Base-by-base conservation (phyloP, 2,329 filamentous ascomycete species). In the Pseudogymnoascus sp. region DNA sequence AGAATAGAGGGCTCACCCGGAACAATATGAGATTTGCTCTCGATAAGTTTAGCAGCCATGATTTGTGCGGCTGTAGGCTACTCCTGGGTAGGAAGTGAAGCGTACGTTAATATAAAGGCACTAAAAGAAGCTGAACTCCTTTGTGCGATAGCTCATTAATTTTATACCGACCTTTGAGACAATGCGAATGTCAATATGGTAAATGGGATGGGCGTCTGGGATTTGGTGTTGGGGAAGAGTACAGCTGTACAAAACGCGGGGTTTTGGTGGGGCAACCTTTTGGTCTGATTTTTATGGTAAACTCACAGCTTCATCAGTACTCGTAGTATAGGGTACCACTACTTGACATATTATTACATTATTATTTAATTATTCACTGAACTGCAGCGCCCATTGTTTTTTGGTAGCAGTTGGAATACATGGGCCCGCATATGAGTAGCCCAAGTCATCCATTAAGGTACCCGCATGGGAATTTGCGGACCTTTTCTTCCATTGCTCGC, bases 11-110 rank as follows among this genome's bases (percentile, higher is more conserved):
- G 32, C 68, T 64, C 65, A 71, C 70, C 70, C 14, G 70, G 74
- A 18, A 75, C 70, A 9, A 75, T 66, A 65, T 81, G 78, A 3
- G 74, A 74, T 58, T 74, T 76, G 67, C 73, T 76, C 39, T 70
- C 67, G 4, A 72, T 57, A 9, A 71, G 62, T 59, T 65, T 67
- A 22, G 70, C 69, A 58, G 47, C 47, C 47, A 54, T 54, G 16
- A 32, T 54, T 54, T 32, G 16, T 32, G 16, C n/a, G 28, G 47
- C 30, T 50, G 43, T 7, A 12, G n/a, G 28, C n/a, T 20, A 54
- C n/a, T 54, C 47, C 32, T 54, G 43, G n/a, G 43, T n/a, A 18
- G 9, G 47, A 54, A 32, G 9, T 32, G 47, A 9, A 54, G 11
- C 22, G 43, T 18, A 16, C n/a, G 28, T 18, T 18, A 32, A 32